Percentiles rank a stretch among this genome's conserved stretches.
phyloP scores from a whole-genome alignment of 1,284 basidiomycete genomes.

The Cutaneotrichosporon mucoides region DNA sequence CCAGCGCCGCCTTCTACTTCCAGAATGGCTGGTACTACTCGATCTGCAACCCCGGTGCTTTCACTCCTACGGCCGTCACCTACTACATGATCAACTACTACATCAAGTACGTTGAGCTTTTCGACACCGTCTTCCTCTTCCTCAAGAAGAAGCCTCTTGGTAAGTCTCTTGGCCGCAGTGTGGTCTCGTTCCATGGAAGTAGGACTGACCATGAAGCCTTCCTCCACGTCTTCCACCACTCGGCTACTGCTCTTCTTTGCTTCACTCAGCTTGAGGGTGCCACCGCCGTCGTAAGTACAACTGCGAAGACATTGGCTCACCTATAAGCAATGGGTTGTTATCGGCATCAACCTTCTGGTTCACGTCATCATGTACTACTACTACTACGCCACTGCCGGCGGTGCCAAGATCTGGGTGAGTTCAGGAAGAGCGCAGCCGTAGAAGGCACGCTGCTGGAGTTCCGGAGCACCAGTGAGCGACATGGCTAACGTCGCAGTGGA shows the following conservation, averaged over 20 bases:
- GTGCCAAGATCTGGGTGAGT: slow-evolving; percentile 87
- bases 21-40: slow-evolving; percentile 68
- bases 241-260: slow-evolving; percentile 94
- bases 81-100: slow-evolving; percentile 99
- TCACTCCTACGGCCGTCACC: slow-evolving; percentile 84
- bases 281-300: slow-evolving; percentile 60
- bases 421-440: slow-evolving; percentile 1
- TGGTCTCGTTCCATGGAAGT: background rate
- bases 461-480: background rate
- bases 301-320: no score
- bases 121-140: slow-evolving; percentile 96
- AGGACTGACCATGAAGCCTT: slow-evolving; percentile 60
- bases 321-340: slow-evolving; percentile 84
- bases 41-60: slow-evolving; percentile 72
- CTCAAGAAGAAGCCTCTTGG: slow-evolving; percentile 96
- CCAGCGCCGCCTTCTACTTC: slow-evolving; percentile 63
- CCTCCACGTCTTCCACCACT: slow-evolving; percentile 98
- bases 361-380: slow-evolving; percentile 99
- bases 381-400: slow-evolving; percentile 93
- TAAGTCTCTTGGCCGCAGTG: slow-evolving; percentile 48
- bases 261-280: slow-evolving; percentile 89
- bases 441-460: background rate
- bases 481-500: slow-evolving; percentile 63
- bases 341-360: slow-evolving; percentile 84
- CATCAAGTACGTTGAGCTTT: slow-evolving; percentile 88